Conservation (phyloP, 257 asterid species). For the Ehretia macrophylla region DNA sequence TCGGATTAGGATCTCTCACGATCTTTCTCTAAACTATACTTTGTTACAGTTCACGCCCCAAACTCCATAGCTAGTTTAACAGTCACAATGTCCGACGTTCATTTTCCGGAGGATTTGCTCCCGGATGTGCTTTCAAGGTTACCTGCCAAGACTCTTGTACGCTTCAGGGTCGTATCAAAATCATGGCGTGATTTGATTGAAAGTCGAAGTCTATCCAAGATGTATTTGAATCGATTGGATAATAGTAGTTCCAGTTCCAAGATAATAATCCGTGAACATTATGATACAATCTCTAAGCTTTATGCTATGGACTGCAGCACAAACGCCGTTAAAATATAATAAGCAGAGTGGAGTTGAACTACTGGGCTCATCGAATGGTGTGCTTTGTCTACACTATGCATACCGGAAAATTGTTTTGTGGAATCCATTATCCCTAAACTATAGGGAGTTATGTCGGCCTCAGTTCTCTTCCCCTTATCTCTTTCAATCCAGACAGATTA, state of each 20-base stretch:
- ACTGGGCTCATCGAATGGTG: neutral
- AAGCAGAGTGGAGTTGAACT: neutral
- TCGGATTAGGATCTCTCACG: too few species aligned
- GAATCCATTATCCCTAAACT: neutral
- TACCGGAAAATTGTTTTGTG: neutral
- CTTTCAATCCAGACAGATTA: neutral
- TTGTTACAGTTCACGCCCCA: too few species aligned
- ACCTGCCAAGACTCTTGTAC: neutral
- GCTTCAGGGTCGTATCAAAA: constrained; percentile 5
- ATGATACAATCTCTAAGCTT: neutral
- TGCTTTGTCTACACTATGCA: neutral
- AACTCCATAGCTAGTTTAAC: too few species aligned
- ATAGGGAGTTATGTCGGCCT: neutral
- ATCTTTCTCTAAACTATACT: too few species aligned
- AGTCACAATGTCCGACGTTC: neutral
- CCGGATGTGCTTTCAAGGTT: neutral
- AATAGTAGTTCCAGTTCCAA: neutral
- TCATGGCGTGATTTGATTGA: constrained; percentile 8
- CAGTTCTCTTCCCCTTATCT: neutral
- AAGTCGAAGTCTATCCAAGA: neutral
- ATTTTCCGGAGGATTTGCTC: neutral
- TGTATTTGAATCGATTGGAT: neutral
- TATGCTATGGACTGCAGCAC: neutral
- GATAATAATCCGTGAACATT: neutral
- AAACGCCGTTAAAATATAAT: neutral